Conservation (phyloP, 345 rosid genomes). For the Moricandia arvensis region DNA sequence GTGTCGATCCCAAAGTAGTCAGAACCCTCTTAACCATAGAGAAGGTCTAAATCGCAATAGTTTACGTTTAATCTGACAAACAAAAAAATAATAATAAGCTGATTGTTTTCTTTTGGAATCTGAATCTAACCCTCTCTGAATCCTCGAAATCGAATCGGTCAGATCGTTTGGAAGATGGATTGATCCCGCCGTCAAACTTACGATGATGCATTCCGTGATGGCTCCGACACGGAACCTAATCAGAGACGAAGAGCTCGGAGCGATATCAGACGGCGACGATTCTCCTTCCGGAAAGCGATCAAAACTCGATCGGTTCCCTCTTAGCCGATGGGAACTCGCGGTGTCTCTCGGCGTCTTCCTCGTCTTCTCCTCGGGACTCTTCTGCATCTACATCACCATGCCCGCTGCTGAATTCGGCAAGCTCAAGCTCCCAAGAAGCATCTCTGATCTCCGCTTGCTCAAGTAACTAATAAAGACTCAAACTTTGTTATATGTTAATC, state of each 20-base stretch:
- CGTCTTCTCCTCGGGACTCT: slow-evolving; percentile 63
- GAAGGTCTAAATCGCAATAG: background rate
- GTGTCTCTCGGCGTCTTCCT: slow-evolving; percentile 66
- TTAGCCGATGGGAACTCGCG: slow-evolving; percentile 59
- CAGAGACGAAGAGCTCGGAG: background rate
- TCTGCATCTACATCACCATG: slow-evolving; percentile 77
- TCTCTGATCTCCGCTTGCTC: slow-evolving; percentile 88
- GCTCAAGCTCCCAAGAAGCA: slow-evolving; percentile 80
- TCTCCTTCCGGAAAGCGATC: slow-evolving; percentile 56
- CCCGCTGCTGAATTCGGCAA: slow-evolving; percentile 79
- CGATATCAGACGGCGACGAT: slow-evolving; percentile 46
- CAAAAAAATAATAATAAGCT: background rate
- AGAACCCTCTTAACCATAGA: background rate
- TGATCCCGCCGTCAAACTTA: background rate
- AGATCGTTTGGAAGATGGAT: background rate
- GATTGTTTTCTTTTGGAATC: background rate
- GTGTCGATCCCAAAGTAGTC: background rate
- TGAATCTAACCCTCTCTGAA: background rate
- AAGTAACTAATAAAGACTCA: slow-evolving; percentile 43
- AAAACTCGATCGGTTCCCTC: background rate
- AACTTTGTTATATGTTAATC: background rate
- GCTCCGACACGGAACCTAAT: background rate
- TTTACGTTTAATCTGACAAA: background rate
- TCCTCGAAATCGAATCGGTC: background rate
- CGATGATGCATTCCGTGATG: background rate